Evolutionary conservation across 2,329 filamentous ascomycete genomes (phyloP), one percentile per base, ranked within the genome.

Genomic region (Exophiala viscosa): DNA sequence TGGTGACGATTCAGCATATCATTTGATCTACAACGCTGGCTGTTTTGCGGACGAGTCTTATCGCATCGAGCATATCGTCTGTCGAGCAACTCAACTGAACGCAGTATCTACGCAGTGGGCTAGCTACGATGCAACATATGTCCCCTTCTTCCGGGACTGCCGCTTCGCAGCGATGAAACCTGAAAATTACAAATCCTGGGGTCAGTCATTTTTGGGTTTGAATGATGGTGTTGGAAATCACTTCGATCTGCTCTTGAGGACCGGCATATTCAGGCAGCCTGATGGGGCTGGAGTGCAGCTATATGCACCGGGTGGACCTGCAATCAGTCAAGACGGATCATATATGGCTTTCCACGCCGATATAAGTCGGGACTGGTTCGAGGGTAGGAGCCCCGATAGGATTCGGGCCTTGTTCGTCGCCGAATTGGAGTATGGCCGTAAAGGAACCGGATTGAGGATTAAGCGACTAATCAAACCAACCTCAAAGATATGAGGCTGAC

Each of bases 311-410:
- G 51, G 51, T 11, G 51, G 51, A 3, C 45, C 51, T 15, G 51
- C 32, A 11, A 41, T 50, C n/a, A 50, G 8, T 18, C 45, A 39
- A 17, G 46, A 54, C 15, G 51, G 46, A 18, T 10, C 17, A 36
- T 54, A 54, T 20, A 50, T 54, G 51, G 46, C 46, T 8, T 54
- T 54, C 36, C 51, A 54, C 17, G 51, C 45, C 6, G 51, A 54
- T 33, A 45, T 54, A 11, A 48, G 18, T 13, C 45, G 32, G 32
- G 39, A 41, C 13, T 54, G 45, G 45, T 54, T 38, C 39, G 34
- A 50, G 14, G 48, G 43, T 23, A 33, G 31, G 18, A 41, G n/a
- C n/a, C n/a, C n/a, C n/a, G n/a, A n/a, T 14, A 45, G 48, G 48
- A 32, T 39, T 17, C 39, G 39, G 17, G 45, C 35, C 17, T 10